phyloP scores from a whole-genome alignment of 163 green algal species.

The Scenedesmus sp. region DNA sequence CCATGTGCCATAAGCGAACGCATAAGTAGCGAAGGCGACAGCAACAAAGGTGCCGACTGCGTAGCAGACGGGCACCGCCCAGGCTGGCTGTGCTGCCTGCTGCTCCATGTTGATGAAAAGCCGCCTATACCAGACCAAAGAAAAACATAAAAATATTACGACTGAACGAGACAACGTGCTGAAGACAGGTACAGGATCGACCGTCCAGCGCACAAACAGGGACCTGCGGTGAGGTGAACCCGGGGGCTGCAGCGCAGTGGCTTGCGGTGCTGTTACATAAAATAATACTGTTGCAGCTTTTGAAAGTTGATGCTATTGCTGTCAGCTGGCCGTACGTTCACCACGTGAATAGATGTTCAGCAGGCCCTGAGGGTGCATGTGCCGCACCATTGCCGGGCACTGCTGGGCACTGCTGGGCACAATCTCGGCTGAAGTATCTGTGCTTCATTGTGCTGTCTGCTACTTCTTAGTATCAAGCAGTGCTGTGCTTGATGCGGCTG shows the following conservation, averaged over 20 bases:
- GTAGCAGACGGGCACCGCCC: constrained; percentile 32
- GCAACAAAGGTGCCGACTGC: constrained; percentile 9
- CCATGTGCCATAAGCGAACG: constrained; percentile 14
- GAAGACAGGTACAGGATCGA: background rate
- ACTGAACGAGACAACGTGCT: background rate
- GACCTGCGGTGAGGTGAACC: background rate
- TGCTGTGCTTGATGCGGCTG: too few relatives aligned
- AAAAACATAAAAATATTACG: background rate
- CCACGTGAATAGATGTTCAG: too few relatives aligned
- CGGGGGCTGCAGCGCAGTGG: background rate
- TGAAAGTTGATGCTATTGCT: too few relatives aligned
- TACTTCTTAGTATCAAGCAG: too few relatives aligned
- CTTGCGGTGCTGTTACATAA: background rate
- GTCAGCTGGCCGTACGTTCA: too few relatives aligned
- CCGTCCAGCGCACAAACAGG: background rate
- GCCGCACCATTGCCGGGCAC: too few relatives aligned
- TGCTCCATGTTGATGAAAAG: background rate
- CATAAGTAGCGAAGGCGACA: constrained; percentile 43
- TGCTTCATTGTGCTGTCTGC: too few relatives aligned
- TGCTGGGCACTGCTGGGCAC: too few relatives aligned
- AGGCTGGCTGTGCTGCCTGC: constrained; percentile 6
- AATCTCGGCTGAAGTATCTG: too few relatives aligned
- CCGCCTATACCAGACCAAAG: too few relatives aligned
- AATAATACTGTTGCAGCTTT: background rate
- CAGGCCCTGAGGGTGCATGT: too few relatives aligned